Base-by-base conservation (phyloP, 1,284 basidiomycete species). In the Peniophora sp. region DNA sequence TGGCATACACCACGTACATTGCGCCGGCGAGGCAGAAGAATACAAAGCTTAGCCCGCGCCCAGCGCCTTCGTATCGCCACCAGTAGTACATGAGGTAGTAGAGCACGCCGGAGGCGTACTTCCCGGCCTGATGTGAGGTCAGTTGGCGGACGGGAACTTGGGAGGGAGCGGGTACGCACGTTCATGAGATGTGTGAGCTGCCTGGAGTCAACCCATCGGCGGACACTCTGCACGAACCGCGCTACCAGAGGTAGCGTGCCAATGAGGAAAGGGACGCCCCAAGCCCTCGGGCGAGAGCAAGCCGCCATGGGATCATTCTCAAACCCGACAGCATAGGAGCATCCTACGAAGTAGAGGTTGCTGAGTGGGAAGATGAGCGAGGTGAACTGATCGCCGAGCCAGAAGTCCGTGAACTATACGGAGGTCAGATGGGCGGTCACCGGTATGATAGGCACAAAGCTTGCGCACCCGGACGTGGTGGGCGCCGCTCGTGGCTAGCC, bases 311-410 rank as follows among this genome's bases (percentile, higher is more conserved):
- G 66, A 22, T 71, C 24, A n/a, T 43, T 62, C 34, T 74, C 69
- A 66, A 89, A 84, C 5, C 70, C 68, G 46, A 68, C 62, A 10
- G 73, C 66, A 55, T 92, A 92, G 15, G 83, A 75, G 62, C 94
- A 97, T 1, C 71, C 83, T 54, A 91, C 68, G 58, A 83, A 80
- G 64, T 79, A 88, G 8, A 93, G 58, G 58, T 87, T 85, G 10
- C 85, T 80, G 15, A 94, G 62, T 0, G 85, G 77, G 68, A 86
- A 94, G 9, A 75, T 67, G 47, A 95, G 72, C 53, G 86, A 90
- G 67, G 81, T 85, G 59, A 92, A 78, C 60, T 94, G 91, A 63
- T 95, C 92, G 15, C 90, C 87, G 62, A 89, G 73, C 86, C 86
- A 90, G 77, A 90, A 86, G 69, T 89, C 88, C 34, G 81, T 70